phyloP scores from a whole-genome alignment of 345 rosid genomes.

The Schrenkiella parvula region DNA sequence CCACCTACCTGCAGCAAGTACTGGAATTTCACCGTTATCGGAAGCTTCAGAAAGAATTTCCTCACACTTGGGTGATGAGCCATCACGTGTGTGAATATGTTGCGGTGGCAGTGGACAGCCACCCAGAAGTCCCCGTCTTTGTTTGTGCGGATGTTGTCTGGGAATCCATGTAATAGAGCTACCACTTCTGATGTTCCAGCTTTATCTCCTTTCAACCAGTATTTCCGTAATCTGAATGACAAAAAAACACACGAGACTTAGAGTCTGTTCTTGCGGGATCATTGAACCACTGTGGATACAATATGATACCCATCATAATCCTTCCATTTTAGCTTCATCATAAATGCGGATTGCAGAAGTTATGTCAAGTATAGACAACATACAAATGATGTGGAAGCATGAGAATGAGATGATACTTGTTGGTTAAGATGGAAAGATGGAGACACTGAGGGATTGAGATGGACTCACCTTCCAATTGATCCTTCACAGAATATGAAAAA shows the following conservation, averaged over 20 bases:
- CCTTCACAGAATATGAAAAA: conserved; percentile 78
- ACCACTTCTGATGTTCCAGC: conserved; percentile 72
- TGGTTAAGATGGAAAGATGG: not conserved
- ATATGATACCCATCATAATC: not conserved
- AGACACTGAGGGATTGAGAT: not conserved
- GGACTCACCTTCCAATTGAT: conserved; percentile 55
- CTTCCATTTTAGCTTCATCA: not conserved
- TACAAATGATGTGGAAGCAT: not conserved
- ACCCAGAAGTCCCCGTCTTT: conserved; percentile 91
- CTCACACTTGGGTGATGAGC: conserved; percentile 48
- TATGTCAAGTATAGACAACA: not conserved
- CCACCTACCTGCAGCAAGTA: conserved; percentile 59
- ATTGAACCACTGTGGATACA: not conserved
- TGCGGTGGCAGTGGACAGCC: conserved; percentile 62
- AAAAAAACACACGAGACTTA: not conserved
- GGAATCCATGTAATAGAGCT: conserved; percentile 77
- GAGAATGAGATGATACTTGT: not conserved
- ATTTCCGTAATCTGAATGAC: conserved; percentile 52
- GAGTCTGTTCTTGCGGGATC: not conserved
- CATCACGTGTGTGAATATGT: conserved; percentile 35
- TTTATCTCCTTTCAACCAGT: conserved; percentile 91
- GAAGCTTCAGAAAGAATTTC: conserved; percentile 61
- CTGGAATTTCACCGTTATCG: conserved; percentile 57
- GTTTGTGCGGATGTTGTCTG: conserved; percentile 78
- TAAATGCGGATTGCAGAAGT: not conserved